Evolutionary conservation across 768 basidiomycete genomes (phyloP).

Genomic region (Trametes coccinea): DNA sequence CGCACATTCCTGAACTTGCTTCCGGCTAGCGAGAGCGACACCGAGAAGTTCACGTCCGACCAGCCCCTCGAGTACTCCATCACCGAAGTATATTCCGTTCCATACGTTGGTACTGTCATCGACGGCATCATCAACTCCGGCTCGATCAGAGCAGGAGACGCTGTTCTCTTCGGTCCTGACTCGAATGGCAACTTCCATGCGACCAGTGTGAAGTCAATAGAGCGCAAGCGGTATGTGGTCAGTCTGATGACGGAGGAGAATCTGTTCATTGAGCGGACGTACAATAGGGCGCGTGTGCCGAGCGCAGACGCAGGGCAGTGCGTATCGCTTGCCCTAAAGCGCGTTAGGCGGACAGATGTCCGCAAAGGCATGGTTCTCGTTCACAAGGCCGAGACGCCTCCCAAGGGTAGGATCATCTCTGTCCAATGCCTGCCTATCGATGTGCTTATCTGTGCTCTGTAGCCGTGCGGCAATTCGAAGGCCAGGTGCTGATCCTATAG

Average conservation of each 20-base stretch:
- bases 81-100: constrained; percentile 84
- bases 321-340: constrained; percentile 90
- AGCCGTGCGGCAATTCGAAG: constrained; percentile 88
- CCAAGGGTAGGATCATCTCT: constrained; percentile 54
- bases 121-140: constrained; percentile 84
- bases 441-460: constrained; percentile 3
- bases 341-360: constrained; percentile 75
- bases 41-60: constrained; percentile 75
- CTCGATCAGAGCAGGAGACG: constrained; percentile 73
- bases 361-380: constrained; percentile 96
- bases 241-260: too few species aligned
- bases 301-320: constrained; percentile 95
- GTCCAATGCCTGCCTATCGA: neutral
- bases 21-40: constrained; percentile 83
- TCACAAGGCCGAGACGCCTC: constrained; percentile 73
- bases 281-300: constrained; percentile 68
- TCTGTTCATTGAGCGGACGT: neutral
- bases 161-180: constrained; percentile 87
- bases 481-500: constrained; percentile 92
- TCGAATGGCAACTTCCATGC: constrained; percentile 84
- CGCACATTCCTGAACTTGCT: constrained; percentile 90
- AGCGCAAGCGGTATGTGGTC: constrained; percentile 74
- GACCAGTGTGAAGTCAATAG: constrained; percentile 86
- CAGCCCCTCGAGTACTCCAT: constrained; percentile 86
- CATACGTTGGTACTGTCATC: constrained; percentile 82